Evolutionary conservation across 176 grass and related monocot species (phyloP).

Genomic region (Tillandsia fasciculata): DNA sequence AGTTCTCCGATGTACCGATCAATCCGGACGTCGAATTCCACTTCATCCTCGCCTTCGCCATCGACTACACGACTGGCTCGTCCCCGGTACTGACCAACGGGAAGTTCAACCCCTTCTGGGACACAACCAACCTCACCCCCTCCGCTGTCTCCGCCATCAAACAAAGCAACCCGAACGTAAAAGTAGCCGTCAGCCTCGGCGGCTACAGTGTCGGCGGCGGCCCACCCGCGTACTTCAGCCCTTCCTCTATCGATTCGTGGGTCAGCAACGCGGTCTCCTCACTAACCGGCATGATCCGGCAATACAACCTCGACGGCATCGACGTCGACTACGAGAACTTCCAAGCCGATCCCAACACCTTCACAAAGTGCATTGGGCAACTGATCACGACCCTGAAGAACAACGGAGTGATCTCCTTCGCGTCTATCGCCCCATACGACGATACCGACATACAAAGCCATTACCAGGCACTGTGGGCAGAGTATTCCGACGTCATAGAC

Average conservation of each 20-base stretch:
- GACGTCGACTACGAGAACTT: slow-evolving; percentile 63
- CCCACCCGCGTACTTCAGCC: slow-evolving; percentile 1
- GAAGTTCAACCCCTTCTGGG: slow-evolving; percentile 33
- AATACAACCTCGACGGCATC: slow-evolving; percentile 46
- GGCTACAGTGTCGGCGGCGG: slow-evolving; percentile 13
- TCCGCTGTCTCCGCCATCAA: slow-evolving; percentile 20
- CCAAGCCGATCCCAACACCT: slow-evolving; percentile 1
- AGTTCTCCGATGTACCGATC: slow-evolving; percentile 46
- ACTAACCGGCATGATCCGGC: slow-evolving; percentile 17
- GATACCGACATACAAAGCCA: neutral
- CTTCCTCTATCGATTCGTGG: slow-evolving; percentile 32
- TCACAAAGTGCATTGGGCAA: slow-evolving; percentile 39
- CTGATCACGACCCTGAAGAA: slow-evolving; percentile 10
- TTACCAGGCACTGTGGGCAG: neutral
- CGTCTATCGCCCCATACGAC: neutral
- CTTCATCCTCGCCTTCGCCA: slow-evolving; percentile 42
- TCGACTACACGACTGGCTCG: slow-evolving; percentile 19
- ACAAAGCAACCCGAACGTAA: slow-evolving; percentile 17
- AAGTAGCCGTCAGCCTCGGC: slow-evolving; percentile 24
- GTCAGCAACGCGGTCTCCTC: slow-evolving; percentile 38
- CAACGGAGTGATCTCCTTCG: neutral
- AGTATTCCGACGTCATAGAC: neutral
- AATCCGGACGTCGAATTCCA: slow-evolving; percentile 29
- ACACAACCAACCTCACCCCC: slow-evolving; percentile 5
- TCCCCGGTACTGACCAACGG: slow-evolving; percentile 30